phyloP scores from a whole-genome alignment of 2,329 filamentous ascomycete genomes.

The Neopestalotiopsis rosae region DNA sequence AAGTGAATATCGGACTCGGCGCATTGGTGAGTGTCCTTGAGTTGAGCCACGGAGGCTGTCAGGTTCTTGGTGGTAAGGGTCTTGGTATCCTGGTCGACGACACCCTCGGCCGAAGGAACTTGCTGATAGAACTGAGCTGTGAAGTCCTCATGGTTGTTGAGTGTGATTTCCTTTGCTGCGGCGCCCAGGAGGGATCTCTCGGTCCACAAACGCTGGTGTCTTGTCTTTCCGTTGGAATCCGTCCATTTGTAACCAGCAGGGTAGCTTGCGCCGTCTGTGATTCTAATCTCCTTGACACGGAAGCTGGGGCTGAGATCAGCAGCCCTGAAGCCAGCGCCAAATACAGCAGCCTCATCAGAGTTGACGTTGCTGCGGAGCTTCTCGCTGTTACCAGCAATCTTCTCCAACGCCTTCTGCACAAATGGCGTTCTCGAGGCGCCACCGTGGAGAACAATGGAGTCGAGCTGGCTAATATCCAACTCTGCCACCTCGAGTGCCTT shows the following conservation, averaged over 20 bases:
- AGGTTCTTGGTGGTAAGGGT: conserved; percentile 81
- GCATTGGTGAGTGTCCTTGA: conserved; percentile 82
- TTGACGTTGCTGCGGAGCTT: conserved; percentile 96
- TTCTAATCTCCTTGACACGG: conserved; percentile 94
- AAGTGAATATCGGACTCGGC: conserved; percentile 77
- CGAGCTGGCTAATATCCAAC: conserved; percentile 75
- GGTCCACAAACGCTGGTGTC: conserved; percentile 84
- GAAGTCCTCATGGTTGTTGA: conserved; percentile 85
- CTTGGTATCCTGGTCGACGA: conserved; percentile 64
- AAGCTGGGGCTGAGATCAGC: conserved; percentile 93
- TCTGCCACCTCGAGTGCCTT: conserved; percentile 77
- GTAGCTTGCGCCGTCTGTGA: conserved; percentile 78
- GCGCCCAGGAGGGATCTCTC: conserved; percentile 76
- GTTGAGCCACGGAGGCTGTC: conserved; percentile 77
- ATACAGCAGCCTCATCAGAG: conserved; percentile 93
- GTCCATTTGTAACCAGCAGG: conserved; percentile 78
- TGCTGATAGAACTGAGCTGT: conserved; percentile 80
- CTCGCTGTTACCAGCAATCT: conserved; percentile 69
- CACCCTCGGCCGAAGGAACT: conserved; percentile 52
- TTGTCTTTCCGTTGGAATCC: conserved; percentile 69
- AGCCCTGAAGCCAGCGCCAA: conserved; percentile 93
- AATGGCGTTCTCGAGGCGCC: conserved; percentile 91
- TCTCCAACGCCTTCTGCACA: conserved; percentile 87
- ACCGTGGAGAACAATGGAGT: conserved; percentile 92
- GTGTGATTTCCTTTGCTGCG: conserved; percentile 80